These are phyloP conservation scores for Cubamyces sp. DNA, from an alignment of 768 basidiomycete genomes.

Conservation along the genomic window DNA sequence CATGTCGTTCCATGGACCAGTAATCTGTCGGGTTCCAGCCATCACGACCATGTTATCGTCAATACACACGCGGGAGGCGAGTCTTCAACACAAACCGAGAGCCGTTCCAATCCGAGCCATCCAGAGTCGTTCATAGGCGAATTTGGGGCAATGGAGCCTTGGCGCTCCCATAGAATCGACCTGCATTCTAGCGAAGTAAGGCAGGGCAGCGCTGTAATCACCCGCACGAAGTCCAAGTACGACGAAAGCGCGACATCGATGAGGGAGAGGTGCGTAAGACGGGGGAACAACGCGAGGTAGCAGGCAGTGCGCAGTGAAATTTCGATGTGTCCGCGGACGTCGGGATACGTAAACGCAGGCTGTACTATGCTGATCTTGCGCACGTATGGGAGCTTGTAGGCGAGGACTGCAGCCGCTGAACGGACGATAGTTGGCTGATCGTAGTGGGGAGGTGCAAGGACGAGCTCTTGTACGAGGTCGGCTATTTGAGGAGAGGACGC, in stretches of 20 bases:
- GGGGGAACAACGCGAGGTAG: background rate
- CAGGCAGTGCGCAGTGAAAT: background rate
- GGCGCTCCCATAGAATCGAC: slow-evolving; percentile 14
- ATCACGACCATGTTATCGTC: too few species aligned
- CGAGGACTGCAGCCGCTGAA: background rate
- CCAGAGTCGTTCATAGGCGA: background rate
- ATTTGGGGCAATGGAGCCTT: background rate
- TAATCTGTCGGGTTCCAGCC: too few species aligned
- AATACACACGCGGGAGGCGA: too few species aligned
- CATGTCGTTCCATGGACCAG: too few species aligned
- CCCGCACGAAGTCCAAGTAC: background rate
- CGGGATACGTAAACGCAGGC: background rate
- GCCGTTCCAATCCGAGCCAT: background rate
- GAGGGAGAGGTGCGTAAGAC: background rate
- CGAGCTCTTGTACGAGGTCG: background rate
- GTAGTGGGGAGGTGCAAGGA: background rate
- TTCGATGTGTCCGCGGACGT: background rate
- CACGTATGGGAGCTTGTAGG: background rate
- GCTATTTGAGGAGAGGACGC: background rate
- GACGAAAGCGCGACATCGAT: background rate
- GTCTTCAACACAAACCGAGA: too few species aligned
- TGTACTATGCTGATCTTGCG: background rate
- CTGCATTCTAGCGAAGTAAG: background rate
- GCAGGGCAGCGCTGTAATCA: background rate
- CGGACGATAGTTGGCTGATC: background rate